phyloP scores from a whole-genome alignment of 805 yeast genomes.

The Ogataea saltuana region DNA sequence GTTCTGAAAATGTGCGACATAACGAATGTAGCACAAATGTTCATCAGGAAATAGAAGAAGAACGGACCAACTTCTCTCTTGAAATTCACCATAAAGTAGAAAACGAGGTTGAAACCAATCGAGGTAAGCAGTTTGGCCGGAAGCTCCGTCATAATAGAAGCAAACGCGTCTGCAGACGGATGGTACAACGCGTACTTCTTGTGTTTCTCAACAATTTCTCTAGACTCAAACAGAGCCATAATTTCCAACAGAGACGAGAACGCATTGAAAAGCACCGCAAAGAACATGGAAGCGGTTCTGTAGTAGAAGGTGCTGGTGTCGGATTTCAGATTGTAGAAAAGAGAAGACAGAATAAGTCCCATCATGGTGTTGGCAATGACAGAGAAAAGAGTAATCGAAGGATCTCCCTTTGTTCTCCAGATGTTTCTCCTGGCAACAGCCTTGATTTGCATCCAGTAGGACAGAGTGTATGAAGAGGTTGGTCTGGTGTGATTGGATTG shows the following conservation, averaged over 20 bases:
- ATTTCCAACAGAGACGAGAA: constrained; percentile 60
- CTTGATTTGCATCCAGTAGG: constrained; percentile 51
- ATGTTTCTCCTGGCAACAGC: constrained; percentile 47
- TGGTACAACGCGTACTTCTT: constrained; percentile 54
- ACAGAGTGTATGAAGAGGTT: constrained; percentile 52
- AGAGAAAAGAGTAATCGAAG: constrained; percentile 44
- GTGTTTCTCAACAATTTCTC: constrained; percentile 58
- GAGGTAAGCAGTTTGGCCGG: constrained; percentile 47
- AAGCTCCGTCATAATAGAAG: constrained; percentile 51
- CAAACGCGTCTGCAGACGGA: constrained; percentile 60
- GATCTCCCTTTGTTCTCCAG: constrained; percentile 51
- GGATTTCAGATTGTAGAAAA: constrained; percentile 49
- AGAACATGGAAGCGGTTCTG: constrained; percentile 65
- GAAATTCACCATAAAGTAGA: constrained; percentile 54
- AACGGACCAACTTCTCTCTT: constrained; percentile 51
- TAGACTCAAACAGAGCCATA: constrained; percentile 50
- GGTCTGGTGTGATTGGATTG: constrained; percentile 50
- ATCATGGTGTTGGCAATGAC: constrained; percentile 48
- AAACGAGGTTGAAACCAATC: constrained; percentile 47
- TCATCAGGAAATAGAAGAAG: constrained; percentile 51
- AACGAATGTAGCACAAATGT: constrained; percentile 42
- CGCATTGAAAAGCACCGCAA: constrained; percentile 60
- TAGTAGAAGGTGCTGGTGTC: constrained; percentile 48
- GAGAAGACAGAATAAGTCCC: constrained; percentile 55
- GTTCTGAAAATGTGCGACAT: constrained; percentile 57